Evolutionary conservation across 768 basidiomycete species (phyloP), one percentile per base, ranked within the genome.

Genomic region (Kondoa malvinella): DNA sequence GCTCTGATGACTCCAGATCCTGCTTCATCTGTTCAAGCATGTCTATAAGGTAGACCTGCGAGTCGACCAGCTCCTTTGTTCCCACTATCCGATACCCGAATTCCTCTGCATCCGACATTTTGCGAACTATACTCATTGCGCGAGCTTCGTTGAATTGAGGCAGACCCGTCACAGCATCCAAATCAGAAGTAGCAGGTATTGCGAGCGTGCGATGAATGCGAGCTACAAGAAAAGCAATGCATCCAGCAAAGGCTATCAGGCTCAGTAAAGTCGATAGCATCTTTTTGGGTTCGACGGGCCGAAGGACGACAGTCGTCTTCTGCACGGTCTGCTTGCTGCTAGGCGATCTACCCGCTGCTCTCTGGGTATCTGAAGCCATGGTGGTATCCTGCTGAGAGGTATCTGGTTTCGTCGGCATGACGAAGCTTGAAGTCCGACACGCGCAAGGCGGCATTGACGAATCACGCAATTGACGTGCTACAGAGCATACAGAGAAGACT

Each of bases 41-140:
- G 59, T 82, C 78, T 26, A 85, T 74, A 82, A 92, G 85, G 85
- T 90, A 96, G 29, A 80, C 78, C 72, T 95, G 92, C 2, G 87
- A 90, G 30, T 84, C 76, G 0, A 88, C 87, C 78, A 94, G 90
- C 76, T 96, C 91, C 33, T 81, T 81, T 0, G 92, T 91, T 0
- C 94, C 94, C 12, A 94, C 88, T 0, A 88, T 95, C 61, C 94
- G 81, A 77, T 85, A 96, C 1, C 92, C 92, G 59, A 92, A 89
- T 3, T 83, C 85, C 74, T 92, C 90, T 3, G 58, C 57, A 66
- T 73, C 31, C 8, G 64, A 34, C n/a, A 21, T 50, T 21, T 15
- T 0, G 90, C 62, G 56, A 16, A 76, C 65, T 21, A 76, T 72
- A 25, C 71, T 68, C n/a, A 64, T 68, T 14, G 67, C 74, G 3